Evolutionary conservation across 805 yeast genomes (phyloP), one percentile per base, ranked within the genome.

Genomic region (Ogataea kodamae): DNA sequence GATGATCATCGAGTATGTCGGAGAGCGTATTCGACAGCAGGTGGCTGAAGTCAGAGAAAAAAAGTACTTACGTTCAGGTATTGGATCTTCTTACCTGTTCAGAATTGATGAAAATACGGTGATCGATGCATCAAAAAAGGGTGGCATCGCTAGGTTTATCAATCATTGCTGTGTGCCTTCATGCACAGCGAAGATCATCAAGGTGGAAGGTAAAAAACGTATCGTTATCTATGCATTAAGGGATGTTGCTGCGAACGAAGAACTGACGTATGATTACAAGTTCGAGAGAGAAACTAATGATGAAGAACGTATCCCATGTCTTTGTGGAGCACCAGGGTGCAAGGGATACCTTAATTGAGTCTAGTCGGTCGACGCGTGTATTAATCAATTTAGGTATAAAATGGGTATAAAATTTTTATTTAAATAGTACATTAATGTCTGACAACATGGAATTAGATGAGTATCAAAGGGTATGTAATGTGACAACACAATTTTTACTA

Each of bases 81-180:
- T 92, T 46, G 97, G 97, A 14, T 90, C 97, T 2, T 82, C 95
- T 40, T 92, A 92, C 56, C 63, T 92, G 35, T 92, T 92, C 62
- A 68, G 97, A 45, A 80, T 92, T 26, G 97, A 92, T 54, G 96
- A 88, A 53, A 84, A 84, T 46, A 86, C 95, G 0, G 97, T 92
- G 6, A 84, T 92, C 35, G 99, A 92, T 63, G 98, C 99, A 5
- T 90, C 97, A 0, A 90, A 89, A 55, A 84, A 81, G 44, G 99
- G 99, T 17, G 97, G 97, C 3, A 89, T 89, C 50, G 97, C 98
- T 0, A 69, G 98, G 40, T 92, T 92, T 53, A 92, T 92, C 57
- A 92, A 92, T 51, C 99, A 92, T 58, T 88, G 97, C 57, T 92
- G 99, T 63, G 84, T 82, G 33, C 99, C 99, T 1, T 88, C 95